A percentile compares a stretch with the other conserved stretches of the same genome.
phyloP scores from a whole-genome alignment of 345 rosid genomes.

The Crucihimalaya himalaica region DNA sequence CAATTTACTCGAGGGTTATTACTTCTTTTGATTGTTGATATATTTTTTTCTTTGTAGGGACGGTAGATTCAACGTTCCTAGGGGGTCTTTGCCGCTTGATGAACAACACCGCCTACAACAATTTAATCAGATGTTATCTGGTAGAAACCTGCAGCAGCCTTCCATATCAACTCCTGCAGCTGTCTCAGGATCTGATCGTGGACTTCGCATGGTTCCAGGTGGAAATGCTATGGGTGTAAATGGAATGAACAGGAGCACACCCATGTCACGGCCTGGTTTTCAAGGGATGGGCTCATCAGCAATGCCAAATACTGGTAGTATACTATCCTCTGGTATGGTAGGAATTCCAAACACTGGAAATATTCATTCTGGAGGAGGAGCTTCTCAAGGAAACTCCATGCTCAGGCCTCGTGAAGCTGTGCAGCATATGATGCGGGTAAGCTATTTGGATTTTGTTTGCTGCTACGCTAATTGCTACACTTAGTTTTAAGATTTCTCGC shows the following conservation, averaged over 20 bases:
- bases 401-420: conserved; percentile 74
- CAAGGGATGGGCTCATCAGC: conserved; percentile 77
- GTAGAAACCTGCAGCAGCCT: conserved; percentile 73
- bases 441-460: conserved; percentile 32
- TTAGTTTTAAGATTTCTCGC: neutral
- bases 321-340: conserved; percentile 69
- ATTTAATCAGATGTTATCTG: conserved; percentile 62
- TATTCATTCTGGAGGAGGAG: conserved; percentile 66
- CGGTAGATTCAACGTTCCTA: conserved; percentile 68
- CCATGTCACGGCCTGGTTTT: conserved; percentile 75
- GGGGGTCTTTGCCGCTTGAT: conserved; percentile 70
- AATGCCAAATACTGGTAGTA: conserved; percentile 59
- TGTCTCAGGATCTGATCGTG: conserved; percentile 68
- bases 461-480: conserved; percentile 3
- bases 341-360: conserved; percentile 68
- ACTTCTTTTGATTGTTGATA: conserved; percentile 25
- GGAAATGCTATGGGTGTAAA: conserved; percentile 72
- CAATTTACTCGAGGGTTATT: neutral
- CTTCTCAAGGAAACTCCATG: conserved; percentile 75
- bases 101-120: conserved; percentile 87
- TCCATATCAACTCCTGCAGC: conserved; percentile 69
- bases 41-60: conserved; percentile 53
- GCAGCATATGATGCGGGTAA: conserved; percentile 82
- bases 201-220: conserved; percentile 62
- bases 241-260: conserved; percentile 70